These are phyloP conservation scores for Candida nitratophila DNA, from an alignment of 805 yeast species.

Conservation along the genomic window DNA sequence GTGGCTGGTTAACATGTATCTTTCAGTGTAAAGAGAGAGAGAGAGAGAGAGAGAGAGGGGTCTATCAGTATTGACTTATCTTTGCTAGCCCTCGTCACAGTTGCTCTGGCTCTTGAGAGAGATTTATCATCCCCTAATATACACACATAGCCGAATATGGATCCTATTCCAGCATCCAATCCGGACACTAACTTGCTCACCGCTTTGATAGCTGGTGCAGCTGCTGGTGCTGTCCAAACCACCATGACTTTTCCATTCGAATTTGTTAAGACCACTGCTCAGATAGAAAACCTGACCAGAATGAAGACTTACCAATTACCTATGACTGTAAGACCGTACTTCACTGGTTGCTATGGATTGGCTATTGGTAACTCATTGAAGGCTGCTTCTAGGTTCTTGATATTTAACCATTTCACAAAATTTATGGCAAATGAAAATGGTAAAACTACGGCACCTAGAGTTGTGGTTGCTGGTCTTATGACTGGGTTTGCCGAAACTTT, in stretches of 20 bases:
- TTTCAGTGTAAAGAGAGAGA: too few relatives aligned
- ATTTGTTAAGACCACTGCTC: conserved; percentile 57
- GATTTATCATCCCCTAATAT: too few relatives aligned
- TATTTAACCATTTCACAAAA: conserved; percentile 68
- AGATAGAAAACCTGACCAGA: conserved; percentile 39
- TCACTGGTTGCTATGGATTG: conserved; percentile 66
- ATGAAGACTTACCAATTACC: conserved; percentile 27
- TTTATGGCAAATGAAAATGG: conserved; percentile 54
- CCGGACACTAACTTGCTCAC: conserved; percentile 40
- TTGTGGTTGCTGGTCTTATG: conserved; percentile 76
- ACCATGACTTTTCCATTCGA: conserved; percentile 68
- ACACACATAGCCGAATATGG: conserved; percentile 14
- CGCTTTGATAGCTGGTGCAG: conserved; percentile 52
- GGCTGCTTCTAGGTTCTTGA: conserved; percentile 63
- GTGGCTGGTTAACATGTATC: too few relatives aligned
- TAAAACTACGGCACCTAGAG: conserved; percentile 69
- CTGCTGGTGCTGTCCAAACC: conserved; percentile 58
- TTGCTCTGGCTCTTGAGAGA: too few relatives aligned
- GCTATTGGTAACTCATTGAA: conserved; percentile 70
- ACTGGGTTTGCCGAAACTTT: conserved; percentile 80
- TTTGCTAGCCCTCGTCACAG: too few relatives aligned
- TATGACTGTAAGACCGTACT: conserved; percentile 24
- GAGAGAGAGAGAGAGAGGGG: too few relatives aligned
- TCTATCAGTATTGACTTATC: too few relatives aligned
- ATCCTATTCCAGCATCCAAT: conserved; percentile 14